Evolutionary conservation across 2,329 filamentous ascomycete species (phyloP).

Genomic region (Chrysosporium queenslandicum): DNA sequence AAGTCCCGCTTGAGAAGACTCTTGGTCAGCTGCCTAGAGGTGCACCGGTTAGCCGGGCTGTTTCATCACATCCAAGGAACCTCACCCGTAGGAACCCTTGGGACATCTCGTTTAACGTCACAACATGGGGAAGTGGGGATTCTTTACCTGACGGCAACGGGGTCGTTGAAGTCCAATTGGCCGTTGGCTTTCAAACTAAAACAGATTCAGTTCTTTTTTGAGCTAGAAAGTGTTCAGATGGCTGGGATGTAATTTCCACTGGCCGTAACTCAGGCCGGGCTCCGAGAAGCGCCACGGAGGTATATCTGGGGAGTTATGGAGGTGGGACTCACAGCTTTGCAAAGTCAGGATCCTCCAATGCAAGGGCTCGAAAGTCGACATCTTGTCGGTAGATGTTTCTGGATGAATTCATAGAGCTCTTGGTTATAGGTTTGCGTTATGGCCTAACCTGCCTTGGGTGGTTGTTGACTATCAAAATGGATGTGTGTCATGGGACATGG

Average conservation of each 20-base stretch:
- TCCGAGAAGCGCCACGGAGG: not conserved
- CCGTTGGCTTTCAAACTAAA: conserved; percentile 44
- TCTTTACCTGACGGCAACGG: conserved; percentile 58
- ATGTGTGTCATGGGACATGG: no score
- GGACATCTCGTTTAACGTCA: not conserved
- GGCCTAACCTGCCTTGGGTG: no score
- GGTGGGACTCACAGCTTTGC: conserved; percentile 41
- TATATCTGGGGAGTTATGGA: not conserved
- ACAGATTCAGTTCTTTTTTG: not conserved
- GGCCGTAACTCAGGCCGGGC: not conserved
- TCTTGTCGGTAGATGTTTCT: conserved; percentile 46
- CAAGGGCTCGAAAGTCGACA: conserved; percentile 54
- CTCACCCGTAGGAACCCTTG: not conserved
- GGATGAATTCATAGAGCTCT: conserved; percentile 26
- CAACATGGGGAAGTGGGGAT: not conserved
- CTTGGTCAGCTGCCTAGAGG: conserved; percentile 59
- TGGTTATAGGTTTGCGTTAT: no score
- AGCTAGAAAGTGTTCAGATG: not conserved
- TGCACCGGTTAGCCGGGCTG: not conserved
- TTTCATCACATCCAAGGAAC: not conserved
- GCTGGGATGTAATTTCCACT: not conserved
- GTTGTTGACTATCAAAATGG: no score
- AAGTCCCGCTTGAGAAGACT: conserved; percentile 69
- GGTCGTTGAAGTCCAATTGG: conserved; percentile 71
- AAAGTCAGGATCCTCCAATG: conserved; percentile 50